phyloP scores from a whole-genome alignment of 2,329 filamentous ascomycete species.

The Celoporthe dispersa region DNA sequence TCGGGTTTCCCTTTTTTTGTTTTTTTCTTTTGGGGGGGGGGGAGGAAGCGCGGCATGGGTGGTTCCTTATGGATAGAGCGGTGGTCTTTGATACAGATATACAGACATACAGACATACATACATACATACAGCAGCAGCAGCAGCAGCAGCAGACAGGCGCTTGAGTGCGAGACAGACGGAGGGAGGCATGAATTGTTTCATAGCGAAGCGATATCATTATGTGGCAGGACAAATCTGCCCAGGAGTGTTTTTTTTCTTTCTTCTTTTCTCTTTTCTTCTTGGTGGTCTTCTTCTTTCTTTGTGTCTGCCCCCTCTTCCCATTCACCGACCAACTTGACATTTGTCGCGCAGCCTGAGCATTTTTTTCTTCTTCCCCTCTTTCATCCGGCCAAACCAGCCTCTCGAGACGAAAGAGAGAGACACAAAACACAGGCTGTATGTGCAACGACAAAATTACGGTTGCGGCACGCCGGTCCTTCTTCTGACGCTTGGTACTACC shows the following conservation, averaged over 20 bases:
- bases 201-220: conserved; percentile 3
- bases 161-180: background rate
- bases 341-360: background rate
- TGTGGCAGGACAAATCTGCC: background rate
- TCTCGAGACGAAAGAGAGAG: background rate
- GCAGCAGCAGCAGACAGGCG: background rate
- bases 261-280: background rate
- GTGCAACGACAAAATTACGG: background rate
- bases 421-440: background rate
- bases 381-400: background rate
- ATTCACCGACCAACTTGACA: background rate
- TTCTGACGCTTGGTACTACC: background rate
- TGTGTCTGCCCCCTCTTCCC: too few species aligned
- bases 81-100: conserved; percentile 1
- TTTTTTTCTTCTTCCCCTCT: too few species aligned
- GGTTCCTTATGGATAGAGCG: background rate
- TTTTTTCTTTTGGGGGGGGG: background rate
- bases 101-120: background rate
- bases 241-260: background rate
- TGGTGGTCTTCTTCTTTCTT: too few species aligned
- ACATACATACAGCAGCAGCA: background rate
- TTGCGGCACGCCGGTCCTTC: background rate
- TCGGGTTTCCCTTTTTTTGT: background rate
- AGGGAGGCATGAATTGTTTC: background rate
- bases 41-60: background rate